These are phyloP conservation scores for Aspergillus baeticus DNA, from an alignment of 495 filamentous ascomycete genomes.

Conservation along the genomic window DNA sequence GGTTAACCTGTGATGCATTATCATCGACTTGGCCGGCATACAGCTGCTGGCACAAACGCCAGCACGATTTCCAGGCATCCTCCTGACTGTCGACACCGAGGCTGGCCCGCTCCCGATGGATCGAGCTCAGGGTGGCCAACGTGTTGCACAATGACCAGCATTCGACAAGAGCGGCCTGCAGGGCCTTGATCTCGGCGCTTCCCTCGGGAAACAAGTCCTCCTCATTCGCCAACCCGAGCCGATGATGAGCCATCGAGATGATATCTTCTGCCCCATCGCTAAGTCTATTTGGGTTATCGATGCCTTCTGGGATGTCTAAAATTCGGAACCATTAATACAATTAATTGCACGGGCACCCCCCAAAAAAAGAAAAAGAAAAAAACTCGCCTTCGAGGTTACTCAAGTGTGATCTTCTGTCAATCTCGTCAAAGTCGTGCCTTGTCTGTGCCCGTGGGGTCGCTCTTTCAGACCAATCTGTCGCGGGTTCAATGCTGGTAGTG, in stretches of 20 bases:
- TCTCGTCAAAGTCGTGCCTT: slow-evolving; percentile 64
- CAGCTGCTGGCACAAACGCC: slow-evolving; percentile 83
- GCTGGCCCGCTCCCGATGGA: slow-evolving; percentile 74
- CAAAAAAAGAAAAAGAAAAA: not conserved
- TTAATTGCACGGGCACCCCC: slow-evolving; percentile 9
- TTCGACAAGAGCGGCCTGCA: slow-evolving; percentile 78
- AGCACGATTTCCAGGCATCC: slow-evolving; percentile 90
- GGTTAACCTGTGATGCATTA: slow-evolving; percentile 67
- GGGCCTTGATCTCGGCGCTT: slow-evolving; percentile 64
- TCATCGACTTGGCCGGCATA: slow-evolving; percentile 78
- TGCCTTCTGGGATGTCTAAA: slow-evolving; percentile 49
- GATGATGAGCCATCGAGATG: too few species aligned
- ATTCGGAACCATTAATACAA: slow-evolving; percentile 19
- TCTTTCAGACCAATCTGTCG: slow-evolving; percentile 62
- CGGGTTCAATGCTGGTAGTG: slow-evolving; percentile 65
- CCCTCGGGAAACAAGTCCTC: slow-evolving; percentile 44
- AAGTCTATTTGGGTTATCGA: slow-evolving; percentile 27
- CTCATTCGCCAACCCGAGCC: slow-evolving; percentile 9
- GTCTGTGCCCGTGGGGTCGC: slow-evolving; percentile 83
- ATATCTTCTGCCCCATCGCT: slow-evolving; percentile 35
- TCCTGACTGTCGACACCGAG: slow-evolving; percentile 68
- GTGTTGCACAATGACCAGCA: slow-evolving; percentile 96
- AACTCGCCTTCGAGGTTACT: slow-evolving; percentile 71
- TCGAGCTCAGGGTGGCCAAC: slow-evolving; percentile 77
- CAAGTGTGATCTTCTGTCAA: slow-evolving; percentile 43